phyloP scores from a whole-genome alignment of 1,284 basidiomycete species.

The Apiotrichum porosum region DNA sequence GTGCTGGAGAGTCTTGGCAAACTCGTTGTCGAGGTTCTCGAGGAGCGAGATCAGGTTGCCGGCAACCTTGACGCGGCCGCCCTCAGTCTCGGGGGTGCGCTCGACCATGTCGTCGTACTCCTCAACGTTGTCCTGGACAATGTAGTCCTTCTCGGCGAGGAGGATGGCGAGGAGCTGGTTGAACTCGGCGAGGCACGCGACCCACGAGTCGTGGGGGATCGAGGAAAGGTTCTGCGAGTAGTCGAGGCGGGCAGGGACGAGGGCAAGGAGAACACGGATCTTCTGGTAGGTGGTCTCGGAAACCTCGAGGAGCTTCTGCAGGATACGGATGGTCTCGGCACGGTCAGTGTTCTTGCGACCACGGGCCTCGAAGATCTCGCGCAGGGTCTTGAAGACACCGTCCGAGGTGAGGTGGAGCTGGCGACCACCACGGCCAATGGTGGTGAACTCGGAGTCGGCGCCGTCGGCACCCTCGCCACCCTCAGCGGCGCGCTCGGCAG shows the following conservation, averaged over 20 bases:
- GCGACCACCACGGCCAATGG: constrained; percentile 87
- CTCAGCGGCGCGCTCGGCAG: constrained; percentile 27
- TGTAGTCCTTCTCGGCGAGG: constrained; percentile 62
- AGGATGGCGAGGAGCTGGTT: constrained; percentile 80
- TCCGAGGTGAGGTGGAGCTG: constrained; percentile 79
- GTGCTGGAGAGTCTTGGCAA: constrained; percentile 95
- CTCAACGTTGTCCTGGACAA: constrained; percentile 72
- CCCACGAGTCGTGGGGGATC: constrained; percentile 92
- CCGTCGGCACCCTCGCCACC: constrained; percentile 53
- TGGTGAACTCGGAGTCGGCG: constrained; percentile 63
- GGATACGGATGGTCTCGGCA: constrained; percentile 84
- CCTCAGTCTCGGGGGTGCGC: constrained; percentile 60
- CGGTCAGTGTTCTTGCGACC: constrained; percentile 99
- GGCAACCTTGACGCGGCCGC: constrained; percentile 56
- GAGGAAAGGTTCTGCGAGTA: constrained; percentile 60
- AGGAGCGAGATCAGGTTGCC: constrained; percentile 92
- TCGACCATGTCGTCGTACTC: constrained; percentile 93
- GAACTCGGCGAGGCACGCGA: constrained; percentile 78
- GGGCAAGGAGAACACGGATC: constrained; percentile 87
- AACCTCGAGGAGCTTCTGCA: constrained; percentile 82
- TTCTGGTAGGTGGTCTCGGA: constrained; percentile 82
- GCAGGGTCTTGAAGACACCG: constrained; percentile 87
- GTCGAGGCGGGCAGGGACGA: constrained; percentile 94
- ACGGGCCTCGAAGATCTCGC: constrained; percentile 86
- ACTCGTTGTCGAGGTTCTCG: constrained; percentile 96